phyloP scores from a whole-genome alignment of 805 yeast genomes.

The Yarrowia phangngaensis region DNA sequence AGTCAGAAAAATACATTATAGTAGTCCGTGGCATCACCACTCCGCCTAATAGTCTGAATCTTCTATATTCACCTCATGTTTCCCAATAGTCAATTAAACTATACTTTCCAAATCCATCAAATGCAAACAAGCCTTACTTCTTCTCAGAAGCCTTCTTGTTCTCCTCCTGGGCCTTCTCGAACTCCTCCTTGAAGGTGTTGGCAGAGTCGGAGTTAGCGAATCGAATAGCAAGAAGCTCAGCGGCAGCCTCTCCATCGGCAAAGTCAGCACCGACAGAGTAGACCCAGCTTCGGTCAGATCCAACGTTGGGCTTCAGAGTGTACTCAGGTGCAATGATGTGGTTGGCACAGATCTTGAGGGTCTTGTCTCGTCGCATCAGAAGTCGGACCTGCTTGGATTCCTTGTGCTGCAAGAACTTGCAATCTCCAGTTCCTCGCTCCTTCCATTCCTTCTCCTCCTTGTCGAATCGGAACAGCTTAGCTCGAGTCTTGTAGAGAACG shows the following conservation, averaged over 20 bases:
- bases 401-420: slow-evolving; percentile 89
- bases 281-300: slow-evolving; percentile 98
- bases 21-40: no score
- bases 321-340: slow-evolving; percentile 76
- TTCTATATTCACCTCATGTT: neutral
- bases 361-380: slow-evolving; percentile 98
- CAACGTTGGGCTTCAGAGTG: slow-evolving; percentile 84
- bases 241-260: slow-evolving; percentile 94
- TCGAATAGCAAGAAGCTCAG: slow-evolving; percentile 93
- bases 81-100: neutral
- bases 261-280: slow-evolving; percentile 91
- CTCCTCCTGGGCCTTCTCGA: slow-evolving; percentile 72
- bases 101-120: slow-evolving; percentile 14
- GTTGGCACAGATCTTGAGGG: slow-evolving; percentile 96
- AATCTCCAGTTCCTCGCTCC: slow-evolving; percentile 99
- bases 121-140: slow-evolving; percentile 26
- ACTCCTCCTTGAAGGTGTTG: slow-evolving; percentile 88
- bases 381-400: slow-evolving; percentile 76
- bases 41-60: neutral
- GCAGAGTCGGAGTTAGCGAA: slow-evolving; percentile 67
- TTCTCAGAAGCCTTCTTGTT: slow-evolving; percentile 48
- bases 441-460: slow-evolving; percentile 91
- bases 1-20: no score
- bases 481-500: slow-evolving; percentile 73
- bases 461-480: slow-evolving; percentile 88